Conservation (phyloP, 2,329 filamentous ascomycete genomes). For the Thermoascus crustaceus region DNA sequence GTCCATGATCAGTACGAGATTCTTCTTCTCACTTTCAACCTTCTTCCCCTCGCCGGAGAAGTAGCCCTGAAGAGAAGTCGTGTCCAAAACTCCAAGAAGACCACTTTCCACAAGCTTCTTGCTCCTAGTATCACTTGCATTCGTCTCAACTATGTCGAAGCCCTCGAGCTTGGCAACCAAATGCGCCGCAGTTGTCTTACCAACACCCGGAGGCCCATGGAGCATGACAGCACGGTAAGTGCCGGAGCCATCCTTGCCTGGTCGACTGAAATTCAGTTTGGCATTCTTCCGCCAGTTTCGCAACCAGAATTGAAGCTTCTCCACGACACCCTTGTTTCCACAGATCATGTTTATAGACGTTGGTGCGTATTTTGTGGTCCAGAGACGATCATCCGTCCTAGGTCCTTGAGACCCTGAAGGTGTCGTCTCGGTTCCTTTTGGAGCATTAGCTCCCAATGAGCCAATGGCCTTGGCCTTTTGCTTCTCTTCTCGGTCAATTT, state of each 20-base stretch:
- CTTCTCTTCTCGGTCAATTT: slow-evolving; percentile 78
- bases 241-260: slow-evolving; percentile 77
- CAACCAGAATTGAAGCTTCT: slow-evolving; percentile 84
- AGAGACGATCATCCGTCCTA: slow-evolving; percentile 57
- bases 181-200: slow-evolving; percentile 95
- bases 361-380: slow-evolving; percentile 94
- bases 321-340: slow-evolving; percentile 84
- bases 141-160: slow-evolving; percentile 88
- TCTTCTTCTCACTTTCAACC: slow-evolving; percentile 75
- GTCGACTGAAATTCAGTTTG: slow-evolving; percentile 71
- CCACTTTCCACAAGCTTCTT: slow-evolving; percentile 90
- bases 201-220: slow-evolving; percentile 89
- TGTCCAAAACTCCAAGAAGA: slow-evolving; percentile 84
- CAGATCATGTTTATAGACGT: slow-evolving; percentile 80
- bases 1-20: slow-evolving; percentile 95
- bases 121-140: slow-evolving; percentile 90
- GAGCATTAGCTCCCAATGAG: slow-evolving; percentile 20
- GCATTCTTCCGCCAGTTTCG: slow-evolving; percentile 70
- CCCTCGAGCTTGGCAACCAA: slow-evolving; percentile 86
- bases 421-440: slow-evolving; percentile 41
- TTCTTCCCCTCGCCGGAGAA: slow-evolving; percentile 78
- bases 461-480: slow-evolving; percentile 43
- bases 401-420: slow-evolving; percentile 32
- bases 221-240: slow-evolving; percentile 84
- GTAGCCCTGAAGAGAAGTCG: slow-evolving; percentile 83